Base-by-base conservation (phyloP, 2,329 filamentous ascomycete species). In the Alternaria gansuensis region DNA sequence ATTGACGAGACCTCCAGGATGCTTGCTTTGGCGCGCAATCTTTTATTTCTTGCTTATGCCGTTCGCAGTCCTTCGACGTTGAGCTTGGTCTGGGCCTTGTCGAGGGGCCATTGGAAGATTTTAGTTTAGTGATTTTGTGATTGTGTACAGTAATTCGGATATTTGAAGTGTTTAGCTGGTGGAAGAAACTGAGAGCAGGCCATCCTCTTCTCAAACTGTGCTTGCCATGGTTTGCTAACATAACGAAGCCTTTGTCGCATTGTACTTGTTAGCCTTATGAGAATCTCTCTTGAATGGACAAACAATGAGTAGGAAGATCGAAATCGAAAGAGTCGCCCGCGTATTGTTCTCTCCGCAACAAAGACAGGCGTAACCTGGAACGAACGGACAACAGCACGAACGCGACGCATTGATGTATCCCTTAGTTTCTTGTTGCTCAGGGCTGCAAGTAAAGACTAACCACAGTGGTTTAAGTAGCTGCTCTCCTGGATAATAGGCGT, bases 1-100 rank as follows among this genome's bases (percentile, higher is more conserved):
- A 23, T 55, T 58, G 2, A 6, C 17, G 9, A 62, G 23, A 21
- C 59, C 59, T 14, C 59, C 34, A 6, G 59, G 50, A 4, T 21
- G 23, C 24, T 31, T 26, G 17, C 28, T 57, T 33, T 11, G 44
- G 45, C 54, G 54, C 8, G 14, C 8, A 14, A 51, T 51, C 4
- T 29, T 39, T 36, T 26, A 51, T 14, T 41, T 50, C n/a, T 34
- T 41, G 45, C 45, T 37, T 10, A 49, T 49, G 24, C 17, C 10
- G 8, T 49, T 37, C 17, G 31, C 45, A 37, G 24, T 37, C 4
- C 10, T 24, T 21, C 45, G 45, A 24, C 45, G 45, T 4, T 23
- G 4, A n/a, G 10, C 10, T 37, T 49, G 45, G 7, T 13, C 9
- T 13, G 21, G 21, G 23, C 17, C 37, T 40, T 40, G 24, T 33